A percentile compares a stretch with the other conserved stretches of the same genome.
Conservation (phyloP, 2,329 filamentous ascomycete species). For the Cordyceps pruinosa region DNA sequence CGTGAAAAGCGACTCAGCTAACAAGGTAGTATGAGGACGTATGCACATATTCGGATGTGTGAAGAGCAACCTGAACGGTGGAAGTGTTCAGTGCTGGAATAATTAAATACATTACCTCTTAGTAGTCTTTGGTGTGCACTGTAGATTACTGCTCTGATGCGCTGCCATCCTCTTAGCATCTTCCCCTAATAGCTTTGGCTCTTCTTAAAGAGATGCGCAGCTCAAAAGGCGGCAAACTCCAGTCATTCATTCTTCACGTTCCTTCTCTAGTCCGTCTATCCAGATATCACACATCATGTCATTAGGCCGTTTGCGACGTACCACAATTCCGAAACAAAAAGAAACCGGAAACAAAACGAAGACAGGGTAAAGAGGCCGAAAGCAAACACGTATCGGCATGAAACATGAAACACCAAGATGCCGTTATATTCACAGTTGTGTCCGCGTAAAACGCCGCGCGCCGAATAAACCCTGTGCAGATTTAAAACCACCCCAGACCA, state of each 20-base stretch:
- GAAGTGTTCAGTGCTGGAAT: too few species aligned
- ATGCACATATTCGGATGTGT: too few species aligned
- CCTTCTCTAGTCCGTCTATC: neutral
- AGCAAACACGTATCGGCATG: neutral
- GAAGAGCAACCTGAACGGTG: too few species aligned
- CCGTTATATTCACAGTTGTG: neutral
- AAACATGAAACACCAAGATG: neutral
- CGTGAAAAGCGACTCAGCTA: too few species aligned
- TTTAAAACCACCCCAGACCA: constrained; percentile 7
- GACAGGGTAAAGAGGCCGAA: neutral
- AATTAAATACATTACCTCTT: too few species aligned
- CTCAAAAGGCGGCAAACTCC: neutral
- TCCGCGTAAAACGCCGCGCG: neutral
- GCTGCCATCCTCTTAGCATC: neutral
- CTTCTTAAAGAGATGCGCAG: too few species aligned
- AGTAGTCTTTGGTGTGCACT: neutral
- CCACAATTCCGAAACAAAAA: neutral
- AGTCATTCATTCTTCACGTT: neutral
- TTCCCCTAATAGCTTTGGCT: neutral
- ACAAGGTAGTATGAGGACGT: too few species aligned
- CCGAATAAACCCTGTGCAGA: neutral
- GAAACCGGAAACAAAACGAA: neutral
- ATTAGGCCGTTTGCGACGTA: neutral
- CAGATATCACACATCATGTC: neutral
- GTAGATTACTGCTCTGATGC: neutral